Evolutionary conservation across 2,329 filamentous ascomycete species (phyloP), one percentile per base, ranked within the genome.

Genomic region (Coniosporium tulheliwenetii): DNA sequence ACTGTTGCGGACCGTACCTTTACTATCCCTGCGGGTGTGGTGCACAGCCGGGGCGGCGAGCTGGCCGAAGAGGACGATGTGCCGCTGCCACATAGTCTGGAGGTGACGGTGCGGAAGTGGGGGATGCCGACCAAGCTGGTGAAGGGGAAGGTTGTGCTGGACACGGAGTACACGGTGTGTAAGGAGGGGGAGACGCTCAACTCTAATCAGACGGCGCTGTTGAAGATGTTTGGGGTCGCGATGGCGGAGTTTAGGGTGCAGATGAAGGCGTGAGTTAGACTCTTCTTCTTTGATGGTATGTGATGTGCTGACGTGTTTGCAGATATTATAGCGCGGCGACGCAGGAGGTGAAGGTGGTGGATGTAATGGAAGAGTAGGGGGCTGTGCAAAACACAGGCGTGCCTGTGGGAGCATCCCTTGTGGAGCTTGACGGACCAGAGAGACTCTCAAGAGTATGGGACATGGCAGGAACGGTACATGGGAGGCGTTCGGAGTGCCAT

Each of bases 191-290:
- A 95, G 56, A 71, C 77, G 36, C 65, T 98, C 50, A 87, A 95
- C 62, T 87, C 83, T 50, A 75, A 89, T 52, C 91, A 98, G 71
- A 95, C 91, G 43, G 81, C 86, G 48, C 66, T 98, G 56, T 63
- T 98, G 62, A 96, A 96, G 75, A 71, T 94, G 53, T 96, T 98
- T 64, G 81, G 85, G 40, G 76, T 95, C 43, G 85, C 83, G 47
- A 76, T 91, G 63, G 84, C 85, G 43, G 86, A 96, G 66, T 98
- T 98, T 67, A 79, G 72, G 59, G 78, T 98, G 43, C 72, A 77
- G 53, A 65, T 93, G 48, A 66, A 82, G 60, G 87, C 86, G 56
- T 81, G 71, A 60, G 71, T 69, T 36, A 13, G 26, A 15, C 19
- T 13, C 8, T 36, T 19, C 16, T 13, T 38, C 30, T 32, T 8